Evolutionary conservation across 495 filamentous ascomycete genomes (phyloP).

Genomic region (Podospora pseudocomata): DNA sequence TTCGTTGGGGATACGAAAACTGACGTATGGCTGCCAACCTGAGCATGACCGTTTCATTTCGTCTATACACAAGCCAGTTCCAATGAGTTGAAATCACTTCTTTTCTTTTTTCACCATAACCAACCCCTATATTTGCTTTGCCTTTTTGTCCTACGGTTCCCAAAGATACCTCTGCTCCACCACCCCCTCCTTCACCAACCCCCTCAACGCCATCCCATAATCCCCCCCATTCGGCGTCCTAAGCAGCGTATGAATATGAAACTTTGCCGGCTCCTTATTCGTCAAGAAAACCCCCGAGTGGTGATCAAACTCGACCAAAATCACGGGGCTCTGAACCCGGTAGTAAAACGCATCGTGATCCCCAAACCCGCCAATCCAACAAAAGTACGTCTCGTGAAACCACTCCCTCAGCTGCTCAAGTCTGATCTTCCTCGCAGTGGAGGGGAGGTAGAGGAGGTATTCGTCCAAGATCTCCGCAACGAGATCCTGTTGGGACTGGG

Average conservation of each 20-base stretch:
- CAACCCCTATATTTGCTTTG: not conserved
- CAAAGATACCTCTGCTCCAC: conserved; percentile 42
- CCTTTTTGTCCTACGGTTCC: conserved; percentile 21
- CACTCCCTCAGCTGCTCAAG: conserved; percentile 49
- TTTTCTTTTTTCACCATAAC: not conserved
- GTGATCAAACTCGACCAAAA: conserved; percentile 73
- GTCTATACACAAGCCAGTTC: not conserved
- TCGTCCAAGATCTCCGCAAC: conserved; percentile 55
- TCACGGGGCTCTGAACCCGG: conserved; percentile 67
- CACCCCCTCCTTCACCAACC: conserved; percentile 22
- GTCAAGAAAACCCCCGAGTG: conserved; percentile 75
- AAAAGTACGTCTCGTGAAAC: conserved; percentile 67
- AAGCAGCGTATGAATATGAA: conserved; percentile 70
- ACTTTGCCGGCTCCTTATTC: conserved; percentile 68
- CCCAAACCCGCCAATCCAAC: conserved; percentile 67
- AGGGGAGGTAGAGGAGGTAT: conserved; percentile 63
- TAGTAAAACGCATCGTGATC: conserved; percentile 72
- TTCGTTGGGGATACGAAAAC: not conserved
- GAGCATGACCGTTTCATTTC: not conserved
- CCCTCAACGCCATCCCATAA: conserved; percentile 56
- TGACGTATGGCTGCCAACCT: not conserved
- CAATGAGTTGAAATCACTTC: not conserved
- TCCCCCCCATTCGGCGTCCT: conserved; percentile 70
- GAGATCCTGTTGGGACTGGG: conserved; percentile 45
- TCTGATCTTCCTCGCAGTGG: conserved; percentile 46